Evolutionary conservation across 352 stramenopile genomes (phyloP), one percentile per base, ranked within the genome.

Genomic region (Globisporangium viniferum): DNA sequence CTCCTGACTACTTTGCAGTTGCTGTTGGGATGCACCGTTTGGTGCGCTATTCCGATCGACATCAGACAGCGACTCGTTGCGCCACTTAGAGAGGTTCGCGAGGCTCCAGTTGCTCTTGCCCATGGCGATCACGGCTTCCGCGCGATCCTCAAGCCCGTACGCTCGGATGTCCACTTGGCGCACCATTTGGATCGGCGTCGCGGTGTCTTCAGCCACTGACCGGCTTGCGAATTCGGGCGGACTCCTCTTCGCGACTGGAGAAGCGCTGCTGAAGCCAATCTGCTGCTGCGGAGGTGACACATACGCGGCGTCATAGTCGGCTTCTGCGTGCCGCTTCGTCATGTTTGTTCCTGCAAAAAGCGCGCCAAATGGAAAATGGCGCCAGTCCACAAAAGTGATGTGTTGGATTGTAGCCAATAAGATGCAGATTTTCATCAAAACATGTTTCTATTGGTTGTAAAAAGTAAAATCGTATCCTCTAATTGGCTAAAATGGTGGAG

Each of bases 91-190:
- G 27, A 94, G 66, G 29, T 89, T 81, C 8, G 68, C 73, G 39
- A 94, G 77, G 58, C 75, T 80, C 86, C 86, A 94, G 59, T 59
- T 77, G 24, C 67, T 65, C 59, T 64, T 79, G 24, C 72, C 72
- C 27, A 68, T 72, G 10, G 82, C 81, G 12, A 92, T 94, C 10
- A 93, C 79, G 12, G 86, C 86, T 48, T 91, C 76, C 0, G 84
- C 84, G n/a, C 79, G 84, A 71, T 94, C 86, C 73, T 94, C 86
- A 3, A 94, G 76, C 15, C 82, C 86, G 22, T 84, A 92, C 6
- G 84, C 86, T n/a, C 73, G 75, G 33, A 93, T 78, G 49, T 94
- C 78, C 22, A 92, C 68, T 2, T 65, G 62, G 1, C 69, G 84
- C 15, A 73, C 74, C 35, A 62, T 24, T 14, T 64, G 18, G 27